phyloP scores from a whole-genome alignment of 805 yeast genomes.

The Monosporozyma unispora region DNA sequence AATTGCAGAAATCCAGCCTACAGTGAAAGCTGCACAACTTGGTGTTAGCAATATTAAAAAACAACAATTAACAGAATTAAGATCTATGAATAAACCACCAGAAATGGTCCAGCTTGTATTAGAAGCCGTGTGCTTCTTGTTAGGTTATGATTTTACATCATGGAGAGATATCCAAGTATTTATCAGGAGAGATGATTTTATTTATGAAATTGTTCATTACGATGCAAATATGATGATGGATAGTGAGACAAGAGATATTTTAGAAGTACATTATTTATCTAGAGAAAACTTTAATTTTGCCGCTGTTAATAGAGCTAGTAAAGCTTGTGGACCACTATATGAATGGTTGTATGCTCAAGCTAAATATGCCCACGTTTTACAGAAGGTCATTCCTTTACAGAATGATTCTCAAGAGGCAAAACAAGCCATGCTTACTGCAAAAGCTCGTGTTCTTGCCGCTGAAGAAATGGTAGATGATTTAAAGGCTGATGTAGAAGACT shows the following conservation, averaged over 20 bases:
- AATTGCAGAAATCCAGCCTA: conserved; percentile 73
- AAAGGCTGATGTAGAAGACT: conserved; percentile 55
- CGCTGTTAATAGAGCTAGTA: conserved; percentile 78
- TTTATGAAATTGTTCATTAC: conserved; percentile 68
- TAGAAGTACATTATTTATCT: conserved; percentile 54
- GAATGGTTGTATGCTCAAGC: conserved; percentile 89
- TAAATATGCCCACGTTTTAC: conserved; percentile 61
- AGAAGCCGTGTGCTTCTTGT: conserved; percentile 78
- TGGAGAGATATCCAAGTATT: conserved; percentile 82
- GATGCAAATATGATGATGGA: conserved; percentile 54
- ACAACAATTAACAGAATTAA: conserved; percentile 79
- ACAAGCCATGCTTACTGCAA: conserved; percentile 48
- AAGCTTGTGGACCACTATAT: conserved; percentile 87
- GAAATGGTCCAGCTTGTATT: conserved; percentile 73
- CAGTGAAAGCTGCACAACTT: conserved; percentile 70
- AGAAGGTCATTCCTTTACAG: conserved; percentile 63
- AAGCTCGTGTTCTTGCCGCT: conserved; percentile 63
- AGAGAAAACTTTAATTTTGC: conserved; percentile 60
- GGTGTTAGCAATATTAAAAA: conserved; percentile 92
- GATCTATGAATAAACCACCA: conserved; percentile 89
- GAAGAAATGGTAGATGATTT: conserved; percentile 74
- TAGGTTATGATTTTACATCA: conserved; percentile 54
- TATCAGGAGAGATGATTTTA: conserved; percentile 82
- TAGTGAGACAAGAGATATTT: conserved; percentile 39
- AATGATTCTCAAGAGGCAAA: conserved; percentile 57